These are phyloP conservation scores for Heimioporus sp. DNA, from an alignment of 768 basidiomycete genomes.

Conservation along the genomic window DNA sequence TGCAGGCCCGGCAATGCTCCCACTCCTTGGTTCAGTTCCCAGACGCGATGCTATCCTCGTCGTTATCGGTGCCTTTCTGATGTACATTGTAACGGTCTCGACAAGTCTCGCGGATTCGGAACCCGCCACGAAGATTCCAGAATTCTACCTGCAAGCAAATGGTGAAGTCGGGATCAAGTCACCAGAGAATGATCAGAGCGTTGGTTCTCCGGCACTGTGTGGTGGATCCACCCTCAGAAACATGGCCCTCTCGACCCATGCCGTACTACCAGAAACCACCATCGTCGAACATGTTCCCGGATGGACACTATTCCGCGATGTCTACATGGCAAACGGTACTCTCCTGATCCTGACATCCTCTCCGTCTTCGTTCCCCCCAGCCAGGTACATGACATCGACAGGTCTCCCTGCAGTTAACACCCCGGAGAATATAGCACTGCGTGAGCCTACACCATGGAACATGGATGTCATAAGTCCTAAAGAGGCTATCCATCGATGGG, in stretches of 20 bases:
- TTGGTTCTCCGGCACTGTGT: neutral
- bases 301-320: slow-evolving; percentile 80
- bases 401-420: slow-evolving; percentile 56
- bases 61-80: slow-evolving; percentile 53
- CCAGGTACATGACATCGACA: slow-evolving; percentile 63
- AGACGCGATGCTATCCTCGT: slow-evolving; percentile 59
- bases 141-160: slow-evolving; percentile 8
- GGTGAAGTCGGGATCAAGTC: neutral
- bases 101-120: slow-evolving; percentile 25
- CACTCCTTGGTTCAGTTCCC: slow-evolving; percentile 42
- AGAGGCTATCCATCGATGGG: slow-evolving; percentile 66
- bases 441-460: slow-evolving; percentile 64
- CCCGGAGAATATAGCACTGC: slow-evolving; percentile 59
- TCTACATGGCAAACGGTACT: slow-evolving; percentile 86
- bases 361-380: slow-evolving; percentile 43
- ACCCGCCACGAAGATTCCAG: slow-evolving; percentile 33
- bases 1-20: slow-evolving; percentile 26
- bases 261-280: slow-evolving; percentile 48
- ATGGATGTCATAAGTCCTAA: slow-evolving; percentile 60
- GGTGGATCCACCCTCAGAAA: neutral
- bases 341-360: slow-evolving; percentile 63
- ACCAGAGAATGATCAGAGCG: slow-evolving; percentile 4
- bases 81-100: slow-evolving; percentile 51
- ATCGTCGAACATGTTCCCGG: slow-evolving; percentile 70
- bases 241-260: slow-evolving; percentile 5